These are phyloP conservation scores for Cordia subcordata DNA, from an alignment of 257 asterid genomes.

Conservation along the genomic window DNA sequence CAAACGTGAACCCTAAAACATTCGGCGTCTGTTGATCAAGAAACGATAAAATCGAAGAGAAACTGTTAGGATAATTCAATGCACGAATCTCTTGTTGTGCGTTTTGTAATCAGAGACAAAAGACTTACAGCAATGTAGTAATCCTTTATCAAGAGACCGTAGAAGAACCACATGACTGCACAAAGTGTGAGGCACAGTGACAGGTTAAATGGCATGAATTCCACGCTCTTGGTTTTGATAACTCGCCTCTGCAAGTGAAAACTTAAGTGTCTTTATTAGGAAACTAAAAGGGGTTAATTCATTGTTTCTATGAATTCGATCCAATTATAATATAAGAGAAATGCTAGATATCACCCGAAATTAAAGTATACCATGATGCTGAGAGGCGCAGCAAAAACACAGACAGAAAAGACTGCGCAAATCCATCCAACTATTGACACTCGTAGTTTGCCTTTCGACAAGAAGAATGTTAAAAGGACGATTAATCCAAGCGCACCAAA, in stretches of 20 bases:
- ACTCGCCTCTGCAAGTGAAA: conserved; percentile 38
- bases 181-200: conserved; percentile 72
- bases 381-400: conserved; percentile 77
- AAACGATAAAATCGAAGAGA: too few relatives aligned
- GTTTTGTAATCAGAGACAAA: too few relatives aligned
- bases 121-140: conserved; percentile 69
- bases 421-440: conserved; percentile 64
- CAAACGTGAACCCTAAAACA: conserved; percentile 27
- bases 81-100: too few relatives aligned
- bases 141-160: conserved; percentile 60
- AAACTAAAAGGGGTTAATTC: too few relatives aligned
- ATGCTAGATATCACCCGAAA: too few relatives aligned
- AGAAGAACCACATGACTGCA: conserved; percentile 72
- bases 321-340: too few relatives aligned
- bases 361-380: conserved; percentile 54
- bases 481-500: conserved; percentile 29
- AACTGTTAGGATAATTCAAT: too few relatives aligned
- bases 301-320: not conserved
- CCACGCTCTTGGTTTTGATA: conserved; percentile 66
- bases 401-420: conserved; percentile 63
- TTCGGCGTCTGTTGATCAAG: conserved; percentile 27
- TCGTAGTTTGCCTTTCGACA: conserved; percentile 20
- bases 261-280: too few relatives aligned
- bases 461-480: conserved; percentile 20
- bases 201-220: conserved; percentile 69